Base-by-base conservation (phyloP, 768 basidiomycete species). In the Hemileccinum impolitum region DNA sequence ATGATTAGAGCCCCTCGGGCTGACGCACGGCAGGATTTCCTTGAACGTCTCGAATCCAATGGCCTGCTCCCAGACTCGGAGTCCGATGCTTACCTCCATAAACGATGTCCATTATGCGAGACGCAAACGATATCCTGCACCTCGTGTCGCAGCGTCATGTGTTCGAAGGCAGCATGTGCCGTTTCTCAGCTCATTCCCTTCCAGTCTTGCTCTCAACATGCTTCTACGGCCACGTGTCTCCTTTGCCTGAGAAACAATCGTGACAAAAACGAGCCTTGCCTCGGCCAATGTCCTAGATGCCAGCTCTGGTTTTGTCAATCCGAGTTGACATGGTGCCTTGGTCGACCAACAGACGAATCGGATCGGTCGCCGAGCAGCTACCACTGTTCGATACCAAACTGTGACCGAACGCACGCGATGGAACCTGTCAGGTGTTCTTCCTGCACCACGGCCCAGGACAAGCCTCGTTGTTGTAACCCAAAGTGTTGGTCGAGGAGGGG, bases 281-380 rank as follows among this genome's bases (percentile, higher is more conserved):
- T 62, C 0, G 56, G 52, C 21, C 32, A 61, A 48, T 64, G 59
- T 31, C 61, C 62, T 12, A 10, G 39, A 7, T 64, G 59, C 39
- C 6, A 51, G 28, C 48, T 52, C 41, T 64, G 61, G 62, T 59
- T 52, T 40, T 61, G 59, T 39, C 46, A 35, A 13, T 47, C 31
- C 17, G 62, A 64, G 5, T 18, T 63, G 45, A 51, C 39, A 3
- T 64, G 61, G 61, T 64, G 61, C 39, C 43, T 40, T 1, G 61
- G 62, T 38, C 55, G 61, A 46, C 61, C 61, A 2, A 57, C 31
- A 28, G 43, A 51, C 0, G 26, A 26, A 3, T 12, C 25, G 5
- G 35, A 43, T 19, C 32, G 49, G 43, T 35, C 46, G 17, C 42
- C 47, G 12, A 39, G 44, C 12, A 8, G n/a, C 14, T 21, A 37